Percentiles rank a stretch among this genome's conserved stretches.
phyloP scores from a whole-genome alignment of 495 filamentous ascomycete species.

The Xylaria castorea region DNA sequence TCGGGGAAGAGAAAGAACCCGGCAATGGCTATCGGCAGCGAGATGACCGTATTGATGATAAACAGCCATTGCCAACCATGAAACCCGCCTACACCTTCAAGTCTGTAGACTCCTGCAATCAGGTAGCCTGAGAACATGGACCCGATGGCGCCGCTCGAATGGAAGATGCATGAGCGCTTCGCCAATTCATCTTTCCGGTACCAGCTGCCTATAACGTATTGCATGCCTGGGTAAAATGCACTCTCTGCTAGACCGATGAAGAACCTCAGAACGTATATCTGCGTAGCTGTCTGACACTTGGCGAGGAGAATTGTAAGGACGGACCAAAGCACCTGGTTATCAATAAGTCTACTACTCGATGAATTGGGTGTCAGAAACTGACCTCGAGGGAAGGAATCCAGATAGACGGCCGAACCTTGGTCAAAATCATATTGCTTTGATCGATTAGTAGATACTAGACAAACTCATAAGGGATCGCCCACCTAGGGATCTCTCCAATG shows the following conservation, averaged over 20 bases:
- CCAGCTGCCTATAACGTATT: conserved; percentile 60
- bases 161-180: conserved; percentile 70
- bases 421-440: conserved; percentile 46
- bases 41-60: conserved; percentile 56
- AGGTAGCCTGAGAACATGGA: conserved; percentile 67
- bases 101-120: conserved; percentile 63
- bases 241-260: conserved; percentile 62
- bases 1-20: conserved; percentile 68
- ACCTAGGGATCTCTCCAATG: conserved; percentile 65
- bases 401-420: conserved; percentile 59
- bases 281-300: conserved; percentile 52
- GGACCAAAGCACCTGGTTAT: conserved; percentile 54
- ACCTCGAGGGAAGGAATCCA: conserved; percentile 64
- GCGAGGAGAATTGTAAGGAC: conserved; percentile 58
- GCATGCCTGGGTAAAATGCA: conserved; percentile 55
- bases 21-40: conserved; percentile 56
- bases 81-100: conserved; percentile 58
- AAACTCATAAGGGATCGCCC: conserved; percentile 42
- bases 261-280: conserved; percentile 64
- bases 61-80: conserved; percentile 59
- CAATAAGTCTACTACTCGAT: conserved; percentile 44
- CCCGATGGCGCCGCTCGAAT: conserved; percentile 59
- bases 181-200: conserved; percentile 62
- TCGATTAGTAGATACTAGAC: conserved; percentile 15
- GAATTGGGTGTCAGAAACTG: conserved; percentile 43